Conservation (phyloP, 2,329 filamentous ascomycete genomes). For the Aspergillus pseudoglaucus region DNA sequence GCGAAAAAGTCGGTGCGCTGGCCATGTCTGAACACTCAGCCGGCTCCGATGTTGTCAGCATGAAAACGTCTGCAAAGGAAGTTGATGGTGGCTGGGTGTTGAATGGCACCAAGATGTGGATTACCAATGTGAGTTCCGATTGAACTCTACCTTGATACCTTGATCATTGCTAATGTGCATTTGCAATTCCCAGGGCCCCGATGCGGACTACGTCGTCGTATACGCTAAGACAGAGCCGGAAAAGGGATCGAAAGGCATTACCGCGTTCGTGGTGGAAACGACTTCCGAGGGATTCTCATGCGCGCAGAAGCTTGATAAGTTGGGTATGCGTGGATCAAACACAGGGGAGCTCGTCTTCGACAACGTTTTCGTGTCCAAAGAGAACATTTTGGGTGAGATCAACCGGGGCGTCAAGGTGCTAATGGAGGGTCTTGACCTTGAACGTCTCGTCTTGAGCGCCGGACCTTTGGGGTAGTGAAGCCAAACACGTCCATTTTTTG, state of each 20-base stretch:
- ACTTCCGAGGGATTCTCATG: slow-evolving; percentile 70
- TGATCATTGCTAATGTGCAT: neutral
- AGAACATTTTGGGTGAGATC: slow-evolving; percentile 71
- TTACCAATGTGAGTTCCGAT: slow-evolving; percentile 67
- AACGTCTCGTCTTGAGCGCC: slow-evolving; percentile 83
- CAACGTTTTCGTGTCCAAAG: slow-evolving; percentile 76
- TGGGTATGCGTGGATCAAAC: slow-evolving; percentile 96
- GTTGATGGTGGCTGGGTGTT: slow-evolving; percentile 80
- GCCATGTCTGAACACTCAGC: slow-evolving; percentile 93
- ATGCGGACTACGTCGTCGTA: slow-evolving; percentile 89
- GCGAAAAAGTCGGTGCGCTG: slow-evolving; percentile 74
- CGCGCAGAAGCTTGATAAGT: slow-evolving; percentile 88
- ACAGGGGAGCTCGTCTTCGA: slow-evolving; percentile 93
- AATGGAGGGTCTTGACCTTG: slow-evolving; percentile 94
- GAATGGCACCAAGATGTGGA: slow-evolving; percentile 98
- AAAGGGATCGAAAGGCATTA: slow-evolving; percentile 81
- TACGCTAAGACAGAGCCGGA: slow-evolving; percentile 89
- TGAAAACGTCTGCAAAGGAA: slow-evolving; percentile 76
- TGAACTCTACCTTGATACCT: neutral
- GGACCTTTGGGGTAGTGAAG: slow-evolving; percentile 65
- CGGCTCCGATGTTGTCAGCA: slow-evolving; percentile 89
- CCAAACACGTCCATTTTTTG: neutral
- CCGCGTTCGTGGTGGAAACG: slow-evolving; percentile 80
- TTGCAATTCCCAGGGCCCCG: slow-evolving; percentile 53
- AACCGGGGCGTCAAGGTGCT: slow-evolving; percentile 82